These are phyloP conservation scores for Seminavis robusta DNA, from an alignment of 108 stramenopile genomes.

Conservation along the genomic window DNA sequence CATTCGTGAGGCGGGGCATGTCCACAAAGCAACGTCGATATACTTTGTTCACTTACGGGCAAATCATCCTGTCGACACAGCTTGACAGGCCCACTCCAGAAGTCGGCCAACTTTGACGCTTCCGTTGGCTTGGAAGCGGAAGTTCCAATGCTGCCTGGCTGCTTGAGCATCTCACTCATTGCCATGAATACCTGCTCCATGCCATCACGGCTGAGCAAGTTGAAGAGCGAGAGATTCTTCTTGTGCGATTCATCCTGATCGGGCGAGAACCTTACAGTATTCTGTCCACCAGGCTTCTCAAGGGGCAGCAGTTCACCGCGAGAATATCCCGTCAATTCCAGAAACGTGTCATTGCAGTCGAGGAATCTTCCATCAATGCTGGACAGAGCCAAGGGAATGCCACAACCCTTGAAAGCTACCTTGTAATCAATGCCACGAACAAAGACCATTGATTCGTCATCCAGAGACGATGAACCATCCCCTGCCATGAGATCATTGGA, in stretches of 20 bases:
- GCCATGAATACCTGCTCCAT: conserved; percentile 75
- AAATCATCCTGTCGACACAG: conserved; percentile 34
- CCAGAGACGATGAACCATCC: conserved; percentile 11
- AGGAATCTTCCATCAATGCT: conserved; percentile 79
- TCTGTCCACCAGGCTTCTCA: not conserved
- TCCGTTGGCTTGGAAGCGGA: not conserved
- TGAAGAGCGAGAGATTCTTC: conserved; percentile 70
- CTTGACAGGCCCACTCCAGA: conserved; percentile 55
- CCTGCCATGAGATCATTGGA: not conserved
- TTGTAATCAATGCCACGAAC: conserved; percentile 72
- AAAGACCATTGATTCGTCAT: conserved; percentile 49
- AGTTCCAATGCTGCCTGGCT: conserved; percentile 2
- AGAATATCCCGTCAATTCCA: conserved; percentile 39
- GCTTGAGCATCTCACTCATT: conserved; percentile 71
- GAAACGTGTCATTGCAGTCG: conserved; percentile 76
- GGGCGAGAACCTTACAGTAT: not conserved
- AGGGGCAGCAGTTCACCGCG: conserved; percentile 28
- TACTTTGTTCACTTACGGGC: conserved; percentile 21
- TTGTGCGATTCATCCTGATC: too few species aligned
- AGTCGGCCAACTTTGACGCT: conserved; percentile 30
- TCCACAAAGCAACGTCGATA: not conserved
- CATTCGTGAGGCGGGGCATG: not conserved
- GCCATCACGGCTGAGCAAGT: conserved; percentile 63
- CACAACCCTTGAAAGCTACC: conserved; percentile 53
- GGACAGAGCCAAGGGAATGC: conserved; percentile 58